phyloP scores from a whole-genome alignment of 2,329 filamentous ascomycete genomes.

The Aspergillus tamarii region DNA sequence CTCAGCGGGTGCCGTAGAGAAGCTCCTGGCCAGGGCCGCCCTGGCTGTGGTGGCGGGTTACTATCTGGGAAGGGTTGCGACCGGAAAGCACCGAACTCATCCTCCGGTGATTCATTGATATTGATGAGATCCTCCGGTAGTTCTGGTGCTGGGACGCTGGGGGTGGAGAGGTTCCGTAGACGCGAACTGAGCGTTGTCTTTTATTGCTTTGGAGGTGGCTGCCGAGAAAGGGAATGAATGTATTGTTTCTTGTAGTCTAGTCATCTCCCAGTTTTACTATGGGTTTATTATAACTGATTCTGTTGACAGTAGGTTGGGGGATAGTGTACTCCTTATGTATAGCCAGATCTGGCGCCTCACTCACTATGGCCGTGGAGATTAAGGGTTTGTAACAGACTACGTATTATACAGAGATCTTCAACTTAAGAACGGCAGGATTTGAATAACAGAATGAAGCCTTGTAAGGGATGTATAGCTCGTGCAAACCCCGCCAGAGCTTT shows the following conservation, averaged over 20 bases:
- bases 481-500: not conserved
- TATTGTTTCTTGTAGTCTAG: not conserved
- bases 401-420: not conserved
- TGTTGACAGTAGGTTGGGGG: not conserved
- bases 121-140: no score
- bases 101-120: no score
- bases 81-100: no score
- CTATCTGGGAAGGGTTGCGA: no score
- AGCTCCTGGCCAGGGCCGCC: no score
- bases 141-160: no score
- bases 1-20: no score
- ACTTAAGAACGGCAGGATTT: not conserved
- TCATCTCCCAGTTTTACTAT: not conserved
- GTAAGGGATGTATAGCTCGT: not conserved
- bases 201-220: not conserved
- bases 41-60: no score
- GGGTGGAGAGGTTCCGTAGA: no score
- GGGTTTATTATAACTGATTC: not conserved
- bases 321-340: no score
- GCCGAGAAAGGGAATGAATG: not conserved
- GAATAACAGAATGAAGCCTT: not conserved
- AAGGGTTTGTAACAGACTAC: not conserved
- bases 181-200: not conserved
- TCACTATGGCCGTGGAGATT: not conserved
- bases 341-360: not conserved